Conservation (phyloP, 495 filamentous ascomycete genomes). For the Talaromyces trachyspermus region DNA sequence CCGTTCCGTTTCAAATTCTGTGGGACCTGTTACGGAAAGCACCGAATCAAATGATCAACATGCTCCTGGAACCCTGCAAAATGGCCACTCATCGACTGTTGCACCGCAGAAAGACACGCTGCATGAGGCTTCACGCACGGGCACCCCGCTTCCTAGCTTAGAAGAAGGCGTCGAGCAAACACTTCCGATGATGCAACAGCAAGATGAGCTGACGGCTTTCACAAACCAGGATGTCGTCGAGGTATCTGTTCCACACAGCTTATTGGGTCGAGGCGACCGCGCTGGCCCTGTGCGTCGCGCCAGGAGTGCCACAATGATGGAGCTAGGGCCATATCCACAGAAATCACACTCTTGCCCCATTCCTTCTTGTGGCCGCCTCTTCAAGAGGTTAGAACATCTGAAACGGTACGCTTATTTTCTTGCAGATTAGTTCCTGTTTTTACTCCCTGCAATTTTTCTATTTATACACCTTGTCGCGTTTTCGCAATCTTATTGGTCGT, state of each 20-base stretch:
- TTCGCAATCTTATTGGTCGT: slow-evolving; percentile 1
- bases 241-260: slow-evolving; percentile 52
- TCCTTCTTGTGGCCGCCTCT: slow-evolving; percentile 90
- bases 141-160: slow-evolving; percentile 74
- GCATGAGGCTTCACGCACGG: slow-evolving; percentile 77
- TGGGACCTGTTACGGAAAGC: slow-evolving; percentile 72
- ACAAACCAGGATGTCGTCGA: slow-evolving; percentile 56
- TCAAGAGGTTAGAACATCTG: slow-evolving; percentile 98
- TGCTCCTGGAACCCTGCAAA: slow-evolving; percentile 52
- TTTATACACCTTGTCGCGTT: slow-evolving; percentile 3
- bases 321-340: slow-evolving; percentile 90
- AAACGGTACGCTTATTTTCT: slow-evolving; percentile 71
- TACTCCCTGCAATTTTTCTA: slow-evolving; percentile 2
- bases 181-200: slow-evolving; percentile 48
- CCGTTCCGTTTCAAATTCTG: slow-evolving; percentile 83
- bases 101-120: slow-evolving; percentile 72
- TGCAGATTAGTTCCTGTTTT: neutral
- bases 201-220: slow-evolving; percentile 59
- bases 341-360: slow-evolving; percentile 99
- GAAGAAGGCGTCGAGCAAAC: slow-evolving; percentile 72
- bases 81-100: slow-evolving; percentile 44
- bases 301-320: slow-evolving; percentile 92
- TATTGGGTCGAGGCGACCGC: slow-evolving; percentile 53
- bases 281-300: slow-evolving; percentile 77
- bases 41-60: slow-evolving; percentile 66